These are phyloP conservation scores for Orobanche coerulescens DNA, from an alignment of 257 asterid species.

Conservation along the genomic window DNA sequence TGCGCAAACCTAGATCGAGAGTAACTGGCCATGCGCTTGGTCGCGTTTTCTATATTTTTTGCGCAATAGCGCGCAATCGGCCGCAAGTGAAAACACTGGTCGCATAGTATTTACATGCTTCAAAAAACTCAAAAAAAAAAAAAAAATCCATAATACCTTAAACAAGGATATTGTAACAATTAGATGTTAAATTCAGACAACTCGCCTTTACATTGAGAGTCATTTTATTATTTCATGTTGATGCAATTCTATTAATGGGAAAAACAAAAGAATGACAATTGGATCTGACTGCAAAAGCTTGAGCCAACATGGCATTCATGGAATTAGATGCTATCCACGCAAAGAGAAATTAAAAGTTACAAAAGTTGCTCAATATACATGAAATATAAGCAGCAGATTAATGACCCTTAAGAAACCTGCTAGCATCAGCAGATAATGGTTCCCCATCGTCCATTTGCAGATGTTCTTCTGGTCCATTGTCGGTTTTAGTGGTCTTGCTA, in stretches of 20 bases:
- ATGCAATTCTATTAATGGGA: background rate
- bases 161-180: background rate
- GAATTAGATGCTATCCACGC: slow-evolving; percentile 3
- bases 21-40: no score
- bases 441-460: slow-evolving; percentile 42
- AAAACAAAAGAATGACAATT: background rate
- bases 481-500: slow-evolving; percentile 46
- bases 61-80: no score
- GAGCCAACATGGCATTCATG: slow-evolving; percentile 5
- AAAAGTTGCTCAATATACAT: background rate
- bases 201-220: background rate
- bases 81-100: no score
- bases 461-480: slow-evolving; percentile 34
- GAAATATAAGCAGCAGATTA: slow-evolving; percentile 10
- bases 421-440: slow-evolving; percentile 36
- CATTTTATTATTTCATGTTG: background rate
- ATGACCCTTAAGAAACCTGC: slow-evolving; percentile 37
- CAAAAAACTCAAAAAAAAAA: background rate
- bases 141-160: background rate
- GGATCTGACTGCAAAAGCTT: slow-evolving; percentile 9
- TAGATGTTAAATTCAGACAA: background rate
- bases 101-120: background rate
- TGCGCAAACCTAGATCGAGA: no score
- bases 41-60: no score
- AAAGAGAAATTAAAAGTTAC: background rate